A percentile compares a stretch with the other conserved stretches of the same genome.
Evolutionary conservation across 2,329 filamentous ascomycete species (phyloP).

Genomic region (Biscogniauxia sp.): DNA sequence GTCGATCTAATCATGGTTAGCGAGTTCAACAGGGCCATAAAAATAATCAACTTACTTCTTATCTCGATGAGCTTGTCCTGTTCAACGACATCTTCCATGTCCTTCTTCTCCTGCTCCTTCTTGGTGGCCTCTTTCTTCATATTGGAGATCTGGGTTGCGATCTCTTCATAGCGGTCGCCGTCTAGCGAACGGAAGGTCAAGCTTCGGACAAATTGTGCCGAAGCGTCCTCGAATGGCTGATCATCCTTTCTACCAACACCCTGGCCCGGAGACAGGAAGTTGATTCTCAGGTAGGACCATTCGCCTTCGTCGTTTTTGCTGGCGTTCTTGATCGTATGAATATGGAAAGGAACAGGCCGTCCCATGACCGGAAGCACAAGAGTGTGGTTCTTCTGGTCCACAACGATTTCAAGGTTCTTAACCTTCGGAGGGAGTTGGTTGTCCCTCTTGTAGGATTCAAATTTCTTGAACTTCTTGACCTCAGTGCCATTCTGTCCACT

Average conservation of each 20-base stretch:
- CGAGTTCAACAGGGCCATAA: not conserved
- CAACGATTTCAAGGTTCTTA: conserved; percentile 82
- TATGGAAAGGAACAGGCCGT: conserved; percentile 95
- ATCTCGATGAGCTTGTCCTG: conserved; percentile 97
- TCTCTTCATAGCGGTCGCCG: conserved; percentile 82
- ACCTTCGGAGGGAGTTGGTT: conserved; percentile 85
- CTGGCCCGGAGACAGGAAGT: conserved; percentile 94
- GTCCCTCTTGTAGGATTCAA: conserved; percentile 98
- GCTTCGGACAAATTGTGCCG: conserved; percentile 92
- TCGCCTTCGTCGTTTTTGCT: conserved; percentile 97
- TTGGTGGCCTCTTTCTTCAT: conserved; percentile 91
- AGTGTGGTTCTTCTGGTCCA: conserved; percentile 86
- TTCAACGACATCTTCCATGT: conserved; percentile 98
- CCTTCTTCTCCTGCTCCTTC: conserved; percentile 97
- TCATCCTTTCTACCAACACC: conserved; percentile 97
- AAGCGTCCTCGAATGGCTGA: conserved; percentile 94
- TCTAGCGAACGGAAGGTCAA: conserved; percentile 93
- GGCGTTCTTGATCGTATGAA: conserved; percentile 96
- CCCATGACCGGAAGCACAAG: conserved; percentile 97
- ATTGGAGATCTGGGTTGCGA: conserved; percentile 89
- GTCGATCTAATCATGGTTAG: conserved; percentile 66
- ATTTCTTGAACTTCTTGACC: conserved; percentile 97
- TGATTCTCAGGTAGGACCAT: conserved; percentile 91
- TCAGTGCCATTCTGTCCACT: conserved; percentile 84
- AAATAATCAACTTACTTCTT: conserved; percentile 61